These are phyloP conservation scores for Termitomyces sp. DNA, from an alignment of 768 basidiomycete genomes.

Conservation along the genomic window DNA sequence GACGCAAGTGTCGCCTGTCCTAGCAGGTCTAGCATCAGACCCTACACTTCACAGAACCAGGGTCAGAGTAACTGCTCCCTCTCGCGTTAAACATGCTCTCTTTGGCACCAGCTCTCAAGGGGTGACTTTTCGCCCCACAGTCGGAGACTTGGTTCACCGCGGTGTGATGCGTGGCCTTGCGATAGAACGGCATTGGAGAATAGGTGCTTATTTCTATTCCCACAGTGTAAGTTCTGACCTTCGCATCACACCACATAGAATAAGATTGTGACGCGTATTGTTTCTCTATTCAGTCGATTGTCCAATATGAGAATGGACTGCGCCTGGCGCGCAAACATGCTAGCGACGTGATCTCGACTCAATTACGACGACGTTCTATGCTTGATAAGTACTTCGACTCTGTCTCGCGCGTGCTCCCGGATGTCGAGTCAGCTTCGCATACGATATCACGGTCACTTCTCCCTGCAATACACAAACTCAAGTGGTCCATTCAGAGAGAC, in stretches of 20 bases:
- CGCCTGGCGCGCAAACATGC: conserved; percentile 53
- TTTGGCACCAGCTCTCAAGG: conserved; percentile 59
- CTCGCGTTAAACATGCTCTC: conserved; percentile 61
- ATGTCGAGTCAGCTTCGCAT: conserved; percentile 56
- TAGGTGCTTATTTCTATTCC: conserved; percentile 64
- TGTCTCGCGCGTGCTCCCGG: conserved; percentile 57
- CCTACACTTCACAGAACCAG: conserved; percentile 63
- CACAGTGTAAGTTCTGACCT: conserved; percentile 40
- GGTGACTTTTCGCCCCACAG: conserved; percentile 55
- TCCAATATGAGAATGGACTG: conserved; percentile 60
- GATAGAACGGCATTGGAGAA: conserved; percentile 64
- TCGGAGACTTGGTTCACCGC: conserved; percentile 64
- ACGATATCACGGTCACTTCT: conserved; percentile 58
- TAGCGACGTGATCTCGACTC: conserved; percentile 45
- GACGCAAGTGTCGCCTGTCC: conserved; percentile 41
- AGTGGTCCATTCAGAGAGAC: conserved; percentile 69
- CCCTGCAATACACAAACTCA: conserved; percentile 61
- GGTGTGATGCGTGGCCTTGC: conserved; percentile 68
- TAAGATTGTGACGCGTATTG: conserved; percentile 1
- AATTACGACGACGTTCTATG: conserved; percentile 47
- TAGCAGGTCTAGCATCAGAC: conserved; percentile 54
- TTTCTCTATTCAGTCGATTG: conserved; percentile 46
- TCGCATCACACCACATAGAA: neutral
- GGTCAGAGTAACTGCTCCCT: conserved; percentile 59
- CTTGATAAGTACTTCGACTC: conserved; percentile 34